These are phyloP conservation scores for Leishmania amazonensis DNA, from an alignment of 208 protist genomes.

Conservation along the genomic window DNA sequence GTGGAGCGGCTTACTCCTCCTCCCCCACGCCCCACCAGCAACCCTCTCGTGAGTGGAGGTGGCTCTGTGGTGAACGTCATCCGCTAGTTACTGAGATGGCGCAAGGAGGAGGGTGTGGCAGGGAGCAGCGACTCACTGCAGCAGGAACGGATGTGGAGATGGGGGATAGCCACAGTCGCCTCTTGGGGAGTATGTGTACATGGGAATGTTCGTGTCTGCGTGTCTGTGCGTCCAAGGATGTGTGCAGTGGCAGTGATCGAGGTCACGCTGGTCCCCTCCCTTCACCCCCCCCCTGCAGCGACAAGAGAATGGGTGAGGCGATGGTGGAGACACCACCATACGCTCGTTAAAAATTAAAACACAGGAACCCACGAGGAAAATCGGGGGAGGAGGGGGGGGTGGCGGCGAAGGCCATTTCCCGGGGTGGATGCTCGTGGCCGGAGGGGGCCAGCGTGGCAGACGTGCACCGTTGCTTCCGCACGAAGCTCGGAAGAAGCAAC, in stretches of 20 bases:
- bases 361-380: not conserved
- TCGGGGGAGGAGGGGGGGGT: not conserved
- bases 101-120: not conserved
- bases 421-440: not conserved
- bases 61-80: not conserved
- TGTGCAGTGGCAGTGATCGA: not conserved
- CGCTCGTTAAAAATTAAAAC: not conserved
- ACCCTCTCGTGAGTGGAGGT: not conserved
- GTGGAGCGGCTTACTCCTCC: not conserved
- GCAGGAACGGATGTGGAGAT: not conserved
- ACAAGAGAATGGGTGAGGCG: not conserved
- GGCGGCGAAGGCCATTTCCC: not conserved
- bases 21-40: not conserved
- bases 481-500: not conserved
- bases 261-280: not conserved
- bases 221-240: not conserved
- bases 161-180: too few relatives aligned
- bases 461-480: not conserved
- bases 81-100: not conserved
- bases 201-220: not conserved
- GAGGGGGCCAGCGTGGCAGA: not conserved
- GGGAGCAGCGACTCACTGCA: not conserved
- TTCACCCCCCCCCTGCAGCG: not conserved
- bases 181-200: too few relatives aligned
- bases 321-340: not conserved